Percentiles rank a stretch among this genome's conserved stretches.
Conservation (phyloP, 1,284 basidiomycete species). For the Coniferiporia weirii region DNA sequence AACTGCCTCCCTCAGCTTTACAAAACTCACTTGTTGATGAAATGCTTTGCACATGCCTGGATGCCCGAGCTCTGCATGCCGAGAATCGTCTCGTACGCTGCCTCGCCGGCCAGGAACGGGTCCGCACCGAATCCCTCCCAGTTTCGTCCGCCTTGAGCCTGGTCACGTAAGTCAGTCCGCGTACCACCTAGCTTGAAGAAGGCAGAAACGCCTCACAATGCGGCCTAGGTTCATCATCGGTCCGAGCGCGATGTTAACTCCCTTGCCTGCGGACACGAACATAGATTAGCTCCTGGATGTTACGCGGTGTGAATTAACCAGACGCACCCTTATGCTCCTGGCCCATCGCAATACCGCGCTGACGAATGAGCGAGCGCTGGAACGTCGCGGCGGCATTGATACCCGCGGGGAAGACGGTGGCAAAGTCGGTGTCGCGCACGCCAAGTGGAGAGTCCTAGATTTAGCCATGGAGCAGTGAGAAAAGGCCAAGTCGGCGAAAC, state of each 20-base stretch:
- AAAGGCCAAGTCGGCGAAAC: background rate
- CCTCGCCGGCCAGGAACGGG: slow-evolving; percentile 70
- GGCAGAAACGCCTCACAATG: slow-evolving; percentile 29
- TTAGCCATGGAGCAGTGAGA: background rate
- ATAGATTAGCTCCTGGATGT: background rate
- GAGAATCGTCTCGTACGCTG: slow-evolving; percentile 67
- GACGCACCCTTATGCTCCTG: slow-evolving; percentile 51
- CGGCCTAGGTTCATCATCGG: slow-evolving; percentile 72
- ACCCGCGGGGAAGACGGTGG: slow-evolving; percentile 55
- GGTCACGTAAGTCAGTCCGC: background rate
- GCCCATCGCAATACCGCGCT: slow-evolving; percentile 73
- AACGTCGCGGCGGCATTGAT: slow-evolving; percentile 57
- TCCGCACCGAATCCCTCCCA: slow-evolving; percentile 85
- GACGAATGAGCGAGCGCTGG: slow-evolving; percentile 61
- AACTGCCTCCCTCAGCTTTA: background rate
- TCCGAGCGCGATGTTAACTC: slow-evolving; percentile 66
- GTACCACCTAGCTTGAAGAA: background rate
- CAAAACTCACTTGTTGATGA: slow-evolving; percentile 56
- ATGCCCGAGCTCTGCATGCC: slow-evolving; percentile 74
- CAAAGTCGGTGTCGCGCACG: slow-evolving; percentile 41
- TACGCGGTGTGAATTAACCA: background rate
- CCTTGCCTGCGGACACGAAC: slow-evolving; percentile 47
- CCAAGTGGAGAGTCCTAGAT: slow-evolving; percentile 47
- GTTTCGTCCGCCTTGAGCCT: slow-evolving; percentile 57
- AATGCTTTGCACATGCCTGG: slow-evolving; percentile 76